A percentile compares a stretch with the other conserved stretches of the same genome.
These are phyloP conservation scores for Sicyos baderoa DNA, from an alignment of 306 rosid genomes.

Conservation along the genomic window DNA sequence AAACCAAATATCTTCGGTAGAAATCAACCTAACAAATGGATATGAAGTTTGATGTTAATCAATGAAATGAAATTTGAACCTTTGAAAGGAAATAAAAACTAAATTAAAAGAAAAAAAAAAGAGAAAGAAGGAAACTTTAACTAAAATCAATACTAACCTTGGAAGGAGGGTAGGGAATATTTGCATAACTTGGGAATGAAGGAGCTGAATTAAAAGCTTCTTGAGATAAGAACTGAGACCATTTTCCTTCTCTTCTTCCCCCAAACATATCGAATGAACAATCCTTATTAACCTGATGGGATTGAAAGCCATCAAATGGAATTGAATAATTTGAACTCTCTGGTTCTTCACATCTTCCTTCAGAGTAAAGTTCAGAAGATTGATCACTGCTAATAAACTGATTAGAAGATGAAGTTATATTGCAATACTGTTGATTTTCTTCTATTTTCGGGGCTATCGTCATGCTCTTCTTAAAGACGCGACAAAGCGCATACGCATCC, in stretches of 20 bases:
- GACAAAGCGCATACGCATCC: conserved; percentile 92
- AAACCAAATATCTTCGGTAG: neutral
- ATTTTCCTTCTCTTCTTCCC: conserved; percentile 35
- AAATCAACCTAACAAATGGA: neutral
- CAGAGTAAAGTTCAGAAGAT: conserved; percentile 51
- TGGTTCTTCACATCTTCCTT: conserved; percentile 61
- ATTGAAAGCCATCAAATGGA: conserved; percentile 28
- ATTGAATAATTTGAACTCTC: conserved; percentile 49
- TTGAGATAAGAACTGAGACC: conserved; percentile 44
- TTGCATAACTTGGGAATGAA: conserved; percentile 40
- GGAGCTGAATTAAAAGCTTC: conserved; percentile 35
- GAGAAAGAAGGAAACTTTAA: neutral
- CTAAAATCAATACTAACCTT: conserved; percentile 35
- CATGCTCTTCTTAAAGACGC: conserved; percentile 65
- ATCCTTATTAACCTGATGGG: conserved; percentile 20
- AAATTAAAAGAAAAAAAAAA: neutral
- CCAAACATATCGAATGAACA: conserved; percentile 19
- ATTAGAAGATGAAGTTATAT: conserved; percentile 22
- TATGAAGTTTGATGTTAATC: neutral
- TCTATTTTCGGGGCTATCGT: conserved; percentile 46
- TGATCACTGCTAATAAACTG: conserved; percentile 52
- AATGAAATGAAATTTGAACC: neutral
- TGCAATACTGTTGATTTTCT: conserved; percentile 34
- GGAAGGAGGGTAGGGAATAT: conserved; percentile 59
- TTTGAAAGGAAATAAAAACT: no score